phyloP scores from a whole-genome alignment of 2,329 filamentous ascomycete genomes.

The Decorospora gaudefroyi region DNA sequence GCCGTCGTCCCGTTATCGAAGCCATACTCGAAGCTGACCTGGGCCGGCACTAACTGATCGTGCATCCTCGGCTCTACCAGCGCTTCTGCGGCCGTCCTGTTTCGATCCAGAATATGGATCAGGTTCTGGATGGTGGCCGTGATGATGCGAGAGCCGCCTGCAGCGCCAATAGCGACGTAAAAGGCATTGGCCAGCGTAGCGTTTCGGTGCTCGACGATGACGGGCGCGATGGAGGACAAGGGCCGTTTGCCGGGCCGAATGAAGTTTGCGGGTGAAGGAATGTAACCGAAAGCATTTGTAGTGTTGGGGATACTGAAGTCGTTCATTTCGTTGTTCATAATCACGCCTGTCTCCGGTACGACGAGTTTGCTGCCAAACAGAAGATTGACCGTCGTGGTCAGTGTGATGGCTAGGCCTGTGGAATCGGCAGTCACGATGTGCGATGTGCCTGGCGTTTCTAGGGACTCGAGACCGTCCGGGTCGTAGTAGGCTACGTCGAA shows the following conservation, averaged over 20 bases:
- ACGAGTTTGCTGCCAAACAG: constrained; percentile 80
- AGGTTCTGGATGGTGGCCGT: constrained; percentile 75
- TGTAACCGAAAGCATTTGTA: constrained; percentile 82
- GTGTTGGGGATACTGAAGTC: constrained; percentile 77
- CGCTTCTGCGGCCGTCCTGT: constrained; percentile 63
- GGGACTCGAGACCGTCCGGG: constrained; percentile 65
- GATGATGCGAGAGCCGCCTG: constrained; percentile 82
- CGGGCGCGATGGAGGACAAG: constrained; percentile 78
- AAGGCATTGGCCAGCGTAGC: constrained; percentile 56
- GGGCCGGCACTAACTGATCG: constrained; percentile 78
- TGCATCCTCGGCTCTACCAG: constrained; percentile 72
- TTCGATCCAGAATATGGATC: constrained; percentile 71
- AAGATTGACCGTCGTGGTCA: constrained; percentile 87
- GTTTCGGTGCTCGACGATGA: constrained; percentile 70
- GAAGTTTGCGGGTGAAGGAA: constrained; percentile 78
- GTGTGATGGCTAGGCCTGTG: constrained; percentile 73
- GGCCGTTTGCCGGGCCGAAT: constrained; percentile 80
- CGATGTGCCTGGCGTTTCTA: constrained; percentile 73
- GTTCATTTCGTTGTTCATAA: constrained; percentile 63
- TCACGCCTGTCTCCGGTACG: constrained; percentile 80
- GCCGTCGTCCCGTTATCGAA: constrained; percentile 69
- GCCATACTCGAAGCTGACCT: constrained; percentile 66
- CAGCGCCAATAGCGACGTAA: constrained; percentile 72
- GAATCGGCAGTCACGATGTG: constrained; percentile 74
- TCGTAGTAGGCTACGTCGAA: constrained; percentile 76